Evolutionary conservation across 73 alveolate genomes (phyloP), one percentile per base, ranked within the genome.

Genomic region (Breviolum minutum): DNA sequence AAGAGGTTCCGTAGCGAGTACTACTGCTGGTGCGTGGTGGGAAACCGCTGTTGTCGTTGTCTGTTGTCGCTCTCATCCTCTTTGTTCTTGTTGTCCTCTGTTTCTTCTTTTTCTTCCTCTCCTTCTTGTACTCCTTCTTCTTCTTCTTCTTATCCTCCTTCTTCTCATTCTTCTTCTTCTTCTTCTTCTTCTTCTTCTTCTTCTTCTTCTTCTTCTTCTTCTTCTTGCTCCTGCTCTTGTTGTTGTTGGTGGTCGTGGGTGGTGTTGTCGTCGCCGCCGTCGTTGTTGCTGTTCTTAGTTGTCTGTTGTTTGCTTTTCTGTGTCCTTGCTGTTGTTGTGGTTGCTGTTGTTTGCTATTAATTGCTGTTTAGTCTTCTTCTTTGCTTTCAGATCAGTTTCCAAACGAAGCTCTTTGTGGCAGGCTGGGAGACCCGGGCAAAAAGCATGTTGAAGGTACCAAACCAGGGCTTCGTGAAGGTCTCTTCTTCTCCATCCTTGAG

Each of bases 401-500:
- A 26, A 20, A 16, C 81, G 4, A 71, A 71, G 40, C 81, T 71
- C 54, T 40, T 40, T 40, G 54, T 40, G 54, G n/a, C 27, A 27
- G 22, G 13, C 62, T 77, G 19, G 87, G 74, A 80, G 62, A 20
- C 86, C 54, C 76, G 40, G n/a, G 63, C 97, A 74, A 92, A 92
- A 14, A 92, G 97, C 97, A 92, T 92, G 66, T 92, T 92, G 89
- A 92, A 92, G 14, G 97, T 92, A 14, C 97, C 97, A 61, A 92
- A 92, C 97, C 97, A 92, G 14, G 97, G 97, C 83, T 92, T 92
- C 29, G 73, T 63, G 97, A 92, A 92, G 68, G 73, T 24, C 97
- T 92, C 89, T 27, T 63, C 77, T 20, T 26, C 76, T 16, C 97
- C 97, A 63, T 92, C 97, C 97, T 92, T 19, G 63, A 8, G 27